phyloP scores from a whole-genome alignment of 106 monocot species.

The Agapanthus africanus region DNA sequence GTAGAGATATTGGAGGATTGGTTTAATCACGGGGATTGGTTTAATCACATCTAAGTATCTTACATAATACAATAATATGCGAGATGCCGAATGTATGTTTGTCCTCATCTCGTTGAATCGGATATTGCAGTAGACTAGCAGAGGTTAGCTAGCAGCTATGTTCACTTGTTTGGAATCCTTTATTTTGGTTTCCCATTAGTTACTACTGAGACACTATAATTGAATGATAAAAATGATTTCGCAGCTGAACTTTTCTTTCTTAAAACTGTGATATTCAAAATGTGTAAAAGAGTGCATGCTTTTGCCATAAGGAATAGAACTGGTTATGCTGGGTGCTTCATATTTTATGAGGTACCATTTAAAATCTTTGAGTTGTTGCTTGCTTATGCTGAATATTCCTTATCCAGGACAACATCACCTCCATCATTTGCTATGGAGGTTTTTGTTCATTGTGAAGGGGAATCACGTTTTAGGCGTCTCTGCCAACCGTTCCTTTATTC shows the following conservation, averaged over 20 bases:
- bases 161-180: not conserved
- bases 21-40: no score
- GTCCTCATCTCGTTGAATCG: not conserved
- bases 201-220: not conserved
- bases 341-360: not conserved
- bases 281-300: not conserved
- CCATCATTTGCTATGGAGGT: constrained; percentile 98
- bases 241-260: not conserved
- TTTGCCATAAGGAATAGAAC: not conserved
- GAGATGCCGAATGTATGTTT: not conserved
- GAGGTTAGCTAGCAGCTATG: not conserved
- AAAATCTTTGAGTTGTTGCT: constrained; percentile 7
- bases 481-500: constrained; percentile 97
- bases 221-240: not conserved
- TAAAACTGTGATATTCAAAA: not conserved
- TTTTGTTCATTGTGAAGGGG: constrained; percentile 99
- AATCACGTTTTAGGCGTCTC: constrained; percentile 94
- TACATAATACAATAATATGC: no score
- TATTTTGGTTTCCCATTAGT: not conserved
- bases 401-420: constrained; percentile 78
- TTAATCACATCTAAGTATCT: no score
- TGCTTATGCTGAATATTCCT: constrained; percentile 16
- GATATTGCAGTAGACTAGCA: not conserved
- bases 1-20: no score
- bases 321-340: not conserved